Percentiles rank a stretch among this genome's conserved stretches.
Evolutionary conservation across 106 monocot genomes (phyloP).

Genomic region (Narthecium ossifragum): DNA sequence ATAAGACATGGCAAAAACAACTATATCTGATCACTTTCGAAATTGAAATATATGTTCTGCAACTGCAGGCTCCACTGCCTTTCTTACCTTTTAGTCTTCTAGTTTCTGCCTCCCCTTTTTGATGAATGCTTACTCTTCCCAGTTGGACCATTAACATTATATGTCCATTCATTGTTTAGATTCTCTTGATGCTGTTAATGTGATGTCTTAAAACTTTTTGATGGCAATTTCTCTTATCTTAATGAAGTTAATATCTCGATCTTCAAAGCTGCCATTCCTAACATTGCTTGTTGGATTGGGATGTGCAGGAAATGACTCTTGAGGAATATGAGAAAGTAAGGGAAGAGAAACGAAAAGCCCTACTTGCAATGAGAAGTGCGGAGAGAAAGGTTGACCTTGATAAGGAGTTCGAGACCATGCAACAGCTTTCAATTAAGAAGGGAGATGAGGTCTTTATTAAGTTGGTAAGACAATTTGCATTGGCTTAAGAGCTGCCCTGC

Average conservation of each 20-base stretch:
- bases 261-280: not conserved
- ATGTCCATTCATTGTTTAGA: not conserved
- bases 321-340: constrained; percentile 46
- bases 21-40: no score
- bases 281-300: not conserved
- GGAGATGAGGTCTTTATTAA: constrained; percentile 42
- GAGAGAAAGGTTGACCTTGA: constrained; percentile 42
- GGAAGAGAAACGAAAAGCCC: constrained; percentile 45
- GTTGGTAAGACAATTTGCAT: constrained; percentile 20
- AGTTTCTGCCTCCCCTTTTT: not conserved
- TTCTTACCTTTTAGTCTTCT: no score
- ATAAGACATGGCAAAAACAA: no score
- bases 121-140: not conserved
- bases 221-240: not conserved
- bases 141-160: not conserved
- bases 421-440: constrained; percentile 40
- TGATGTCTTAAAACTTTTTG: not conserved
- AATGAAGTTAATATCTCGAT: no score
- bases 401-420: constrained; percentile 43
- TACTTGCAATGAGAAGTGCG: constrained; percentile 30
- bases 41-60: no score
- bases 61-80: no score
- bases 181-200: not conserved
- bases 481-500: not conserved
- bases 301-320: constrained; percentile 42